These are phyloP conservation scores for Aspergillus taichungensis DNA, from an alignment of 495 filamentous ascomycete genomes.

Conservation along the genomic window DNA sequence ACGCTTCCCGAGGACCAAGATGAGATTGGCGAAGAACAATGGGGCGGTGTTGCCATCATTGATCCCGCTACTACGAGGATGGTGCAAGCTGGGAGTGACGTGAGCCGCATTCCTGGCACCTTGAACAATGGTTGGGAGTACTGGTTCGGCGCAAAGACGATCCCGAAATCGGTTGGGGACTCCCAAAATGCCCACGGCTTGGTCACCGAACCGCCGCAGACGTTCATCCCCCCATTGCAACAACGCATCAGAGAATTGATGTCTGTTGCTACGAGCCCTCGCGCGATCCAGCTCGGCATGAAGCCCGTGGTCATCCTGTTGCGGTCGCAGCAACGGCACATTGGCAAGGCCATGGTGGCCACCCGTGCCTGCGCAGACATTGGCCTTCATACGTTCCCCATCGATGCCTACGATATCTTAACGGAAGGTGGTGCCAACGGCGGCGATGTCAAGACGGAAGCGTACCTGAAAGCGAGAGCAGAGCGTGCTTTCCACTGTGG, in stretches of 20 bases:
- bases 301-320: constrained; percentile 82
- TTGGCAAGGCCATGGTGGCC: constrained; percentile 77
- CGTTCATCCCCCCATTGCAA: constrained; percentile 58
- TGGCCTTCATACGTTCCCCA: constrained; percentile 78
- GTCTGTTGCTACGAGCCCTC: constrained; percentile 76
- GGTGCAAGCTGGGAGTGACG: constrained; percentile 76
- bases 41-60: constrained; percentile 76
- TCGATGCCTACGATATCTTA: constrained; percentile 89
- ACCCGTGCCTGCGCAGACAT: constrained; percentile 75
- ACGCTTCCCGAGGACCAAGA: constrained; percentile 44
- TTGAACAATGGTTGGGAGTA: constrained; percentile 73
- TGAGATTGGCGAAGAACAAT: constrained; percentile 55
- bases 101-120: constrained; percentile 65
- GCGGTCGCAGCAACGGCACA: constrained; percentile 80
- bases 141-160: constrained; percentile 65
- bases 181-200: constrained; percentile 33
- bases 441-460: constrained; percentile 88
- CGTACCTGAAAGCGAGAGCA: constrained; percentile 73
- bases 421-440: constrained; percentile 80
- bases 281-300: constrained; percentile 76
- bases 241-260: constrained; percentile 77
- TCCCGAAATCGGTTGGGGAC: constrained; percentile 34
- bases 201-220: constrained; percentile 33
- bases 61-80: constrained; percentile 79
- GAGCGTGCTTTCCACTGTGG: constrained; percentile 87